These are phyloP conservation scores for Strigomonas culicis DNA, from an alignment of 208 protist genomes.

Conservation along the genomic window DNA sequence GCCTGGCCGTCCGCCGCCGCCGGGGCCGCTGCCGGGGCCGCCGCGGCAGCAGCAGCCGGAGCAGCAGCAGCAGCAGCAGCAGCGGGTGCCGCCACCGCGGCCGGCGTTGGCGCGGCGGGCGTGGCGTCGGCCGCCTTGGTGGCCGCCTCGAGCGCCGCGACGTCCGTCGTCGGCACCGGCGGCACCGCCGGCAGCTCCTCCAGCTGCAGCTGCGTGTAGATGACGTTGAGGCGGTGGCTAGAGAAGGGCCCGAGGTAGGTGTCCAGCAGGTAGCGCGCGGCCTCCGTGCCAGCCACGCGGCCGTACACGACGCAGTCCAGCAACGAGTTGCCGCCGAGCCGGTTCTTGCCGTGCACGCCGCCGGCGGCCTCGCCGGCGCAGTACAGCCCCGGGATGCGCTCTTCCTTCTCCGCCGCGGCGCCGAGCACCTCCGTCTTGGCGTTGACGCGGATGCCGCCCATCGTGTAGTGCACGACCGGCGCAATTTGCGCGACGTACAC, in stretches of 20 bases:
- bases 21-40: conserved; percentile 9
- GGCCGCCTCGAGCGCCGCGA: neutral
- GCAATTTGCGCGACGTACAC: conserved; percentile 80
- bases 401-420: conserved; percentile 12
- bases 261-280: conserved; percentile 40
- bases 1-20: conserved; percentile 4
- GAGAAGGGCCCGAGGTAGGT: conserved; percentile 39
- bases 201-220: conserved; percentile 36
- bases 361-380: conserved; percentile 94
- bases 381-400: conserved; percentile 86
- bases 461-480: conserved; percentile 96
- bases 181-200: conserved; percentile 37
- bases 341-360: conserved; percentile 94
- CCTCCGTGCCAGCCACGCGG: conserved; percentile 56
- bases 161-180: conserved; percentile 20
- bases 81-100: neutral
- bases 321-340: conserved; percentile 94
- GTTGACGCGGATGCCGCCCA: conserved; percentile 92
- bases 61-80: conserved; percentile 8
- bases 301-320: conserved; percentile 96
- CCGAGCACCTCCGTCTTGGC: conserved; percentile 59
- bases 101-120: neutral
- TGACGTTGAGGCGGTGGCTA: conserved; percentile 44
- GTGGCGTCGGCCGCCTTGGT: neutral
- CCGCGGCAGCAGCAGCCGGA: conserved; percentile 2